Conservation (phyloP, 192 early-diverging fungal genomes). For the Coemansia sp. region DNA sequence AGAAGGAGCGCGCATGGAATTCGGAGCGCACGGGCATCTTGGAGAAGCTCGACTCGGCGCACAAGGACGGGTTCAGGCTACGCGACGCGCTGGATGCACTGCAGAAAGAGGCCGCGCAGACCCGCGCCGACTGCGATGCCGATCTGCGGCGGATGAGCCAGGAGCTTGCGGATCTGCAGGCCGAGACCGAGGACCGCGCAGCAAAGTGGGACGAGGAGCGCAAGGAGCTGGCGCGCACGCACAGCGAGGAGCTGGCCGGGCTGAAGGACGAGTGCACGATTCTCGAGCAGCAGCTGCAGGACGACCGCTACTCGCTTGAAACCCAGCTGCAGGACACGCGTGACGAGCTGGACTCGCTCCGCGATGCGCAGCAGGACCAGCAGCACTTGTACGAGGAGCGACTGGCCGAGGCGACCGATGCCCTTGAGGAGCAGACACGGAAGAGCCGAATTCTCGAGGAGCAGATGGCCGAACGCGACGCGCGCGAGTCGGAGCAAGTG, state of each 20-base stretch:
- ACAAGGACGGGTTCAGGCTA: conserved; percentile 47
- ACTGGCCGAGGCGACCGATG: conserved; percentile 2
- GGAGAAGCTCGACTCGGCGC: conserved; percentile 44
- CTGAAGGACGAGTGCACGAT: conserved; percentile 19
- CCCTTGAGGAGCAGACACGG: conserved; percentile 7
- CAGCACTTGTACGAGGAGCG: background rate
- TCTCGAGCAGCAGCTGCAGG: conserved; percentile 26
- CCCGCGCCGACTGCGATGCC: conserved; percentile 24
- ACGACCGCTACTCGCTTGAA: conserved; percentile 17
- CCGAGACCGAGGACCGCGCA: conserved; percentile 3
- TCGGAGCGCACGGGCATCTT: conserved; percentile 29
- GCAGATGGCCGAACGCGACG: conserved; percentile 11
- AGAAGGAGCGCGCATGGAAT: conserved; percentile 29
- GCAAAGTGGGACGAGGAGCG: conserved; percentile 26
- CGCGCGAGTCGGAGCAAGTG: background rate
- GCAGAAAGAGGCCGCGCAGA: conserved; percentile 31
- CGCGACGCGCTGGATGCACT: conserved; percentile 37
- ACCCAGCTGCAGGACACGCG: conserved; percentile 16
- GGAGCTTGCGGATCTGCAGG: conserved; percentile 20
- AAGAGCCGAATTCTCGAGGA: conserved; percentile 5
- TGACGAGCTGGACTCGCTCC: conserved; percentile 8
- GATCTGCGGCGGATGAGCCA: conserved; percentile 27
- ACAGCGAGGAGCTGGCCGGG: conserved; percentile 17
- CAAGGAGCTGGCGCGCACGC: conserved; percentile 18
- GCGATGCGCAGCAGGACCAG: conserved; percentile 9